Evolutionary conservation across 2,329 filamentous ascomycete species (phyloP), one percentile per base, ranked within the genome.

Genomic region (Penicillium sp.): DNA sequence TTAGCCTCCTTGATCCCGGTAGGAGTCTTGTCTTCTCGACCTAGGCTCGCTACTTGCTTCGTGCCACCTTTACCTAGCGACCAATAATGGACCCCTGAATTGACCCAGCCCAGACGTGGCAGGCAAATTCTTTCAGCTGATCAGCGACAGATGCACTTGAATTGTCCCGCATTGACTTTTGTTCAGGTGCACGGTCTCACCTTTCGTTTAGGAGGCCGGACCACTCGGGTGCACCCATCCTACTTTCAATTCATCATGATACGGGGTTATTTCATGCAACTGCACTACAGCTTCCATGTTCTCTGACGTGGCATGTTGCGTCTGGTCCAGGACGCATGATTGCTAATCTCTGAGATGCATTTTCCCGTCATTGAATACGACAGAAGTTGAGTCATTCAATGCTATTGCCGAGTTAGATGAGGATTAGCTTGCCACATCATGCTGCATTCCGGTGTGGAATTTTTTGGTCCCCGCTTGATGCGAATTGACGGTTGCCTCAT

Each of bases 91-190:
- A 59, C 55, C 50, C 26, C 52, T 62, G 52, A 57, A 56, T 18
- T 52, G 48, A 50, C 55, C 57, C 52, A 59, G 61, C 20, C 46
- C 55, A 56, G 55, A 60, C 58, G 56, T 60, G 57, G 58, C 58
- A 65, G 64, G 63, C 65, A 63, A 67, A 66, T 62, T 62, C 61
- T 61, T 73, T 74, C 71, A 74, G 71, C 71, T 74, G 71, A 74
- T 72, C 71, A 69, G 60, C 66, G 63, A 67, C 62, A 61, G 64
- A 69, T 74, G 71, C 71, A 74, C 67, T 71, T 57, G 62, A 63
- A 64, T 68, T 66, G 68, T 71, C 64, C 67, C 65, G 68, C 71
- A 72, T 72, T 59, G 62, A 64, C 55, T 67, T 66, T 66, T 66
- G 64, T 67, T 67, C 64, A 67, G 66, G 65, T 72, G 68, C 70